Conservation (phyloP, 2,329 filamentous ascomycete genomes). For the Aspergillus phoenicis region DNA sequence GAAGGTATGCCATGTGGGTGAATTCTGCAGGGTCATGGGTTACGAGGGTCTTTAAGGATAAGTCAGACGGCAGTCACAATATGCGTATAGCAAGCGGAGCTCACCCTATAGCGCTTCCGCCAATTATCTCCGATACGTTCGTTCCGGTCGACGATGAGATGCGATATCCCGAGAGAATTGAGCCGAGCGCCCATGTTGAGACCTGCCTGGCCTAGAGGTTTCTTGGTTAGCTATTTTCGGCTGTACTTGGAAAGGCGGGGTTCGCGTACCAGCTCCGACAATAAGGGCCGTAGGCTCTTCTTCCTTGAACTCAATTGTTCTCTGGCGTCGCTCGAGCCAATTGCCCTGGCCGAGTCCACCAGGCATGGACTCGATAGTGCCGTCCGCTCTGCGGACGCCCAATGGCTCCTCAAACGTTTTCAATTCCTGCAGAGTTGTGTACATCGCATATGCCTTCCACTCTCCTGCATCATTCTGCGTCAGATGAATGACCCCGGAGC, state of each 20-base stretch:
- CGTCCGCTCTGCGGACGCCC: slow-evolving; percentile 34
- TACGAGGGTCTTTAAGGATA: slow-evolving; percentile 34
- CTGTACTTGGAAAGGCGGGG: not conserved
- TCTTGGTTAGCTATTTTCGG: not conserved
- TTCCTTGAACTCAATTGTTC: slow-evolving; percentile 36
- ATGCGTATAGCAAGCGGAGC: not conserved
- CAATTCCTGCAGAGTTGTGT: slow-evolving; percentile 43
- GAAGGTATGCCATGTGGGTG: slow-evolving; percentile 43
- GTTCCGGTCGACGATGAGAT: slow-evolving; percentile 50
- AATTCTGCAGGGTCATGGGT: slow-evolving; percentile 47
- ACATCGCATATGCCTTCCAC: slow-evolving; percentile 45
- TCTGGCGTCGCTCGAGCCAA: slow-evolving; percentile 40
- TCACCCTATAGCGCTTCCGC: slow-evolving; percentile 51
- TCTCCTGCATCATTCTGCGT: slow-evolving; percentile 29
- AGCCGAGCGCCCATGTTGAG: slow-evolving; percentile 47
- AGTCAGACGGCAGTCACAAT: not conserved
- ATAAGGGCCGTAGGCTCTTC: slow-evolving; percentile 45
- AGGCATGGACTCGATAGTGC: slow-evolving; percentile 39
- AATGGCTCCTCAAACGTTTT: slow-evolving; percentile 38
- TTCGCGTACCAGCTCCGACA: slow-evolving; percentile 41
- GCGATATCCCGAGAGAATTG: slow-evolving; percentile 43
- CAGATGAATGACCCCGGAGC: slow-evolving; percentile 41
- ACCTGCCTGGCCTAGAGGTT: slow-evolving; percentile 44
- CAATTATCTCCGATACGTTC: slow-evolving; percentile 54
- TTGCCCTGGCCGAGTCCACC: slow-evolving; percentile 36